These are phyloP conservation scores for Chaetomidium leptoderma DNA, from an alignment of 495 filamentous ascomycete genomes.

Conservation along the genomic window DNA sequence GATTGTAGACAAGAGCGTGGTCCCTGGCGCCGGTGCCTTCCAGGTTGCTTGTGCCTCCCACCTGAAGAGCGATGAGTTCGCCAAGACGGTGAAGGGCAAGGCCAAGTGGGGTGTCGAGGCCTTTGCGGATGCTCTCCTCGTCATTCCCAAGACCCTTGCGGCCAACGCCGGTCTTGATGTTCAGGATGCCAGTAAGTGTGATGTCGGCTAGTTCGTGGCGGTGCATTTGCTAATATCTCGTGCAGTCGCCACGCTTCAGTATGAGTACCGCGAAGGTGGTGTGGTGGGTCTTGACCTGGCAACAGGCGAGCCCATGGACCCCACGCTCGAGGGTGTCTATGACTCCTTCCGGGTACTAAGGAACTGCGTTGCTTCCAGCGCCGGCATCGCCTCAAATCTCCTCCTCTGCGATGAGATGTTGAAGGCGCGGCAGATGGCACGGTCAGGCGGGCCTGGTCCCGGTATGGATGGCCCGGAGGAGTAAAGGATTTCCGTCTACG, in stretches of 20 bases:
- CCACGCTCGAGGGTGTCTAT: slow-evolving; percentile 86
- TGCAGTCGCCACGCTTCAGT: slow-evolving; percentile 74
- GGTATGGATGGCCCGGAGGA: slow-evolving; percentile 51
- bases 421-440: slow-evolving; percentile 92
- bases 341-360: slow-evolving; percentile 93
- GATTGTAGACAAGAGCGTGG: slow-evolving; percentile 92
- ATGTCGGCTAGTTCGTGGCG: slow-evolving; percentile 4
- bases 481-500: slow-evolving; percentile 26
- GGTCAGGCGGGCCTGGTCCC: slow-evolving; percentile 48
- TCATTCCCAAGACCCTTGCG: slow-evolving; percentile 96
- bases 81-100: slow-evolving; percentile 91
- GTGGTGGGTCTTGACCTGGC: slow-evolving; percentile 79
- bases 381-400: slow-evolving; percentile 92
- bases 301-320: slow-evolving; percentile 91
- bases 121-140: slow-evolving; percentile 86
- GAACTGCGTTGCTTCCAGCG: slow-evolving; percentile 88
- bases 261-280: slow-evolving; percentile 81
- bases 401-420: slow-evolving; percentile 94
- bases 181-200: slow-evolving; percentile 75
- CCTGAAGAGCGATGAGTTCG: slow-evolving; percentile 74
- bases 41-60: slow-evolving; percentile 92
- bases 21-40: slow-evolving; percentile 93
- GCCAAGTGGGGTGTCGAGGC: slow-evolving; percentile 91
- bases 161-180: slow-evolving; percentile 96
- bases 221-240: slow-evolving; percentile 13